Base-by-base conservation (phyloP, 2,329 filamentous ascomycete genomes). In the Pyrenophora graminea region DNA sequence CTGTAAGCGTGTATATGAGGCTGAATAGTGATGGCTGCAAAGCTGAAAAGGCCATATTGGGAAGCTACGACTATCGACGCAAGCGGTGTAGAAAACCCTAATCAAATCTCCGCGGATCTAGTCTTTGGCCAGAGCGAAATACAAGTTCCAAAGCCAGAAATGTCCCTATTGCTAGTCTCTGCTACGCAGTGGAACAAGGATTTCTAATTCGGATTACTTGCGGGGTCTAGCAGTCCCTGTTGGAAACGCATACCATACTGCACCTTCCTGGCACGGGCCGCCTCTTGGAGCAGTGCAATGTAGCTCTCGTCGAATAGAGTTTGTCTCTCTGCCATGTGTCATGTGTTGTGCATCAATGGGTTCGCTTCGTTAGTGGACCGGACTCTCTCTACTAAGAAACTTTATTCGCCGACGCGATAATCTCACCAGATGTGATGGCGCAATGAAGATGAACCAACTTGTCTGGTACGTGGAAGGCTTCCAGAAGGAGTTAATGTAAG, bases 281-380 rank as follows among this genome's bases (percentile, higher is more conserved):
- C 19, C 43, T 47, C 40, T 53, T 42, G 31, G n/a, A 43, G 48
- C 46, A 39, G 45, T 51, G 49, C 48, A 58, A 45, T 54, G 25
- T 47, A 48, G 30, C 33, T 30, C 40, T 41, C 27, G 31, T 37
- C 27, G 39, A 34, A 51, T 53, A 53, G 48, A 46, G 54, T 61
- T 59, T 53, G 25, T 50, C 18, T 56, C 38, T 56, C 38, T 43
- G 45, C 40, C 40, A 39, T 44, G 52, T 52, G 59, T 57, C 57
- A 56, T 62, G 62, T 58, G 56, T 61, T 54, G 54, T 58, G 61
- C 56, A 59, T 62, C 34, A 39, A 45, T 53, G 36, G 48, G 46
- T 48, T 61, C 46, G 56, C 54, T 59, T 55, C 45, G 39, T 47
- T 54, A 44, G 54, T 55, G 44, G 50, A 46, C 47, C 39, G 51